Base-by-base conservation (phyloP, 2,329 filamentous ascomycete species). In the Stachybotrys chartarum region DNA sequence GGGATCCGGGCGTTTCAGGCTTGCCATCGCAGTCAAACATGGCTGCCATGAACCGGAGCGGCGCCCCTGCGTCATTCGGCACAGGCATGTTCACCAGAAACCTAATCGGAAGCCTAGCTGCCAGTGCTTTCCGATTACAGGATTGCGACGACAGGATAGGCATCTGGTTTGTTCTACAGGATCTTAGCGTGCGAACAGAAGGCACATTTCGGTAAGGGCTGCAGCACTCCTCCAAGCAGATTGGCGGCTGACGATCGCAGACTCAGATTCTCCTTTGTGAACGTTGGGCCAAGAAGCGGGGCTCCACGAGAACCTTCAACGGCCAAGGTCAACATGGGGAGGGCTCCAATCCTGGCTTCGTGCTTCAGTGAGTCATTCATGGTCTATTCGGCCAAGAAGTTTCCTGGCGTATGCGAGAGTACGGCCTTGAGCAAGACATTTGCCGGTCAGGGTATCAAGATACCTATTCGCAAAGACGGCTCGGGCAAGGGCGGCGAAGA, bases 331-430 rank as follows among this genome's bases (percentile, higher is more conserved):
- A 94, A 91, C 69, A 86, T 82, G 44, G 87, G 86, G 55, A 86
- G 85, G 59, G 89, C 90, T 0, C 90, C 90, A 0, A 87, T 97
- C 12, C 80, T 97, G 17, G 91, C 93, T 1, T 88, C 86, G 8
- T 87, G 85, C 63, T 97, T 93, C 72, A 95, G 90, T 51, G 88
- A 96, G 5, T 81, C 85, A 3, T 97, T 99, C 77, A 90, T 91
- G 54, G 94, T 99, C 32, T 97, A 88, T 73, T 96, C 90, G 3
- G 94, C 94, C 51, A 99, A 99, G 80, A 97, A 97, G 67, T 99
- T 99, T 71, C 94, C 94, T 0, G 94, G 94, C 46, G 94, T 99
- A 1, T 96, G 96, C 56, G 93, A 97, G 69, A 95, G 89, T 70
- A 99, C 94, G 0, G 74, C 85, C 5, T 76, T 97, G 17, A 97